Conservation (phyloP, 805 yeast species). For the Cyberlindnera subsufficiens region DNA sequence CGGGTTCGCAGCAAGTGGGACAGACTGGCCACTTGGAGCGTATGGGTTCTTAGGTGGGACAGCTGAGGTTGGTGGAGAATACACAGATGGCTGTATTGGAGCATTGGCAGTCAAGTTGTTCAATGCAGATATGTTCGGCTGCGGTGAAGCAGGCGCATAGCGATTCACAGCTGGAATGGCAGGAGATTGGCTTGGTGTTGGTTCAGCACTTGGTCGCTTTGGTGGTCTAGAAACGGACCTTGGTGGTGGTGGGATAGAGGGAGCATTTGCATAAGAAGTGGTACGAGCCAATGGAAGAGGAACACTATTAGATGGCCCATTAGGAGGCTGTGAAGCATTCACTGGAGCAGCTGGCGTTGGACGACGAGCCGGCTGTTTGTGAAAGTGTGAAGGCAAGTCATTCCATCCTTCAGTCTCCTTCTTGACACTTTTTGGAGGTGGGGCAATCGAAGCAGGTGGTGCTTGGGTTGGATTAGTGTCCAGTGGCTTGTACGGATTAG, state of each 20-base stretch:
- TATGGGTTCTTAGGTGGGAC: constrained; percentile 29
- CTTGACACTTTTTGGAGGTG: constrained; percentile 26
- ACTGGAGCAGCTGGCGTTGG: constrained; percentile 41
- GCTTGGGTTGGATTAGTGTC: constrained; percentile 11
- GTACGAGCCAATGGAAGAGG: constrained; percentile 18
- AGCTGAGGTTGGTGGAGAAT: constrained; percentile 4
- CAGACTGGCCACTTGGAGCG: constrained; percentile 14
- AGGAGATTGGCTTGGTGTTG: constrained; percentile 12
- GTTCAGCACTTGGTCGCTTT: constrained; percentile 11
- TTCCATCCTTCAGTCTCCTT: constrained; percentile 66
- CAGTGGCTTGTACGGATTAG: constrained; percentile 30
- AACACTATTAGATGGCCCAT: constrained; percentile 8
- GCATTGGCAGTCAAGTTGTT: constrained; percentile 3
- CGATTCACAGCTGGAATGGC: constrained; percentile 23
- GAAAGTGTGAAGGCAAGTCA: constrained; percentile 54
- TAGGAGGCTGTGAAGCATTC: constrained; percentile 16
- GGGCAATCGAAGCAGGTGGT: constrained; percentile 12
- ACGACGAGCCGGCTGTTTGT: constrained; percentile 30
- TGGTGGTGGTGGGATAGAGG: constrained; percentile 30
- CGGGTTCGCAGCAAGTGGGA: constrained; percentile 4
- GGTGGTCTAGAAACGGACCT: constrained; percentile 24
- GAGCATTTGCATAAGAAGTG: constrained; percentile 22
- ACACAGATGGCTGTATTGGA: constrained; percentile 27
- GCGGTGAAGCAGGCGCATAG: constrained; percentile 27
- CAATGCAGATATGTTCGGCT: constrained; percentile 12